Evolutionary conservation across 345 rosid species (phyloP).

Genomic region (Eucalyptus urophylla): DNA sequence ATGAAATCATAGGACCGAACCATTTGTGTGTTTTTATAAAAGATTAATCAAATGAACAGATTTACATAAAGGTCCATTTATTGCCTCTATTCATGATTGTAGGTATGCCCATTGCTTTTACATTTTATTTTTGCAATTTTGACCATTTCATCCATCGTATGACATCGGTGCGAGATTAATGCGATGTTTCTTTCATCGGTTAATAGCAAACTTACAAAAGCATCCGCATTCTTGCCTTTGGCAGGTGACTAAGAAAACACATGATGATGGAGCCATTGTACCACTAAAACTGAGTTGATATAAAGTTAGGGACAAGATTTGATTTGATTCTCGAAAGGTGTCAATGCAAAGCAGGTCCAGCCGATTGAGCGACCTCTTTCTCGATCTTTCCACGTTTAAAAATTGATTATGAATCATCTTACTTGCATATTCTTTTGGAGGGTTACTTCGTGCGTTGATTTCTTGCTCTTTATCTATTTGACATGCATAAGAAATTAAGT

Average conservation of each 20-base stretch:
- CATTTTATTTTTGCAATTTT: not conserved
- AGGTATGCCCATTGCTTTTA: not conserved
- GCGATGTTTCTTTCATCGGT: not conserved
- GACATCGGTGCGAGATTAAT: not conserved
- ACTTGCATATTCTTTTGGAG: not conserved
- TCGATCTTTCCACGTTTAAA: not conserved
- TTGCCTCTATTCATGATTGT: not conserved
- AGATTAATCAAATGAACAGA: not conserved
- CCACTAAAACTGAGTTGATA: not conserved
- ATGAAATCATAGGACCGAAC: not conserved
- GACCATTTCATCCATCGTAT: not conserved
- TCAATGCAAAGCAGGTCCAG: not conserved
- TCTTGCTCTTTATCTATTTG: not conserved
- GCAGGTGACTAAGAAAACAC: not conserved
- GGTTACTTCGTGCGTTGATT: not conserved
- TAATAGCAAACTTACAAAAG: not conserved
- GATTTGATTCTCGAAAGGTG: not conserved
- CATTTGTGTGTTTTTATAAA: not conserved
- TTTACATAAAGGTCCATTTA: not conserved
- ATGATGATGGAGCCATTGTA: not conserved
- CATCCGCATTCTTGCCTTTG: not conserved
- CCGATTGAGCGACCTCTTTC: not conserved
- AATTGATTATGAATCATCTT: not conserved
- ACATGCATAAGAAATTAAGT: not conserved
- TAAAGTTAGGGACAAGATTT: not conserved